Conservation (phyloP, 2,329 filamentous ascomycete species). For the Sclerotinia sclerotiorum region DNA sequence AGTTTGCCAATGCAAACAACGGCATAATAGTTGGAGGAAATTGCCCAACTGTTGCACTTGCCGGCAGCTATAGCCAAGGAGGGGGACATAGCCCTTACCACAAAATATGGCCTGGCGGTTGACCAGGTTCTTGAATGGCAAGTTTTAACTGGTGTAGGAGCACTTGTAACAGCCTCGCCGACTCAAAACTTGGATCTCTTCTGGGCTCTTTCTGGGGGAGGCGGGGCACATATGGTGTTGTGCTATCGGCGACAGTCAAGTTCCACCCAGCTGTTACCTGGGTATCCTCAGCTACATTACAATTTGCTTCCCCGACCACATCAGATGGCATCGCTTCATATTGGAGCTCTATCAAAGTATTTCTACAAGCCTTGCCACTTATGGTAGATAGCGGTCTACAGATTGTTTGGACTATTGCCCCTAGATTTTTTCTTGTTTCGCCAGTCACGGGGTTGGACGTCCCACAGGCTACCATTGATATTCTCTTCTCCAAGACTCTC, state of each 20-base stretch:
- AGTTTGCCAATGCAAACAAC: not conserved
- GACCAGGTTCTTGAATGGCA: slow-evolving; percentile 58
- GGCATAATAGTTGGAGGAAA: not conserved
- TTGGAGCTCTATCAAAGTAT: slow-evolving; percentile 4
- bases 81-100: slow-evolving; percentile 58
- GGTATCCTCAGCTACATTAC: not conserved
- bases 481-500: not conserved
- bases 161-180: slow-evolving; percentile 48
- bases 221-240: slow-evolving; percentile 58
- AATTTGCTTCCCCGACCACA: slow-evolving; percentile 7
- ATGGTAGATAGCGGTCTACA: slow-evolving; percentile 4
- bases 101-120: slow-evolving; percentile 55
- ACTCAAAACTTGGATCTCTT: slow-evolving; percentile 55
- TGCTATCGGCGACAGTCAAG: slow-evolving; percentile 50
- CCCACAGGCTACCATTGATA: not conserved
- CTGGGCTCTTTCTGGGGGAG: slow-evolving; percentile 62
- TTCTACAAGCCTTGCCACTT: slow-evolving; percentile 6
- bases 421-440: not conserved
- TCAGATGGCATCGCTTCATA: not conserved
- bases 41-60: slow-evolving; percentile 39
- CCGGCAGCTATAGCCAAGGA: slow-evolving; percentile 55
- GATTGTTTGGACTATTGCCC: not conserved
- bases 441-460: not conserved
- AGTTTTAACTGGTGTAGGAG: slow-evolving; percentile 52
- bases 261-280: not conserved